phyloP scores from a whole-genome alignment of 2,329 filamentous ascomycete species.

The Cercospora citrullina region DNA sequence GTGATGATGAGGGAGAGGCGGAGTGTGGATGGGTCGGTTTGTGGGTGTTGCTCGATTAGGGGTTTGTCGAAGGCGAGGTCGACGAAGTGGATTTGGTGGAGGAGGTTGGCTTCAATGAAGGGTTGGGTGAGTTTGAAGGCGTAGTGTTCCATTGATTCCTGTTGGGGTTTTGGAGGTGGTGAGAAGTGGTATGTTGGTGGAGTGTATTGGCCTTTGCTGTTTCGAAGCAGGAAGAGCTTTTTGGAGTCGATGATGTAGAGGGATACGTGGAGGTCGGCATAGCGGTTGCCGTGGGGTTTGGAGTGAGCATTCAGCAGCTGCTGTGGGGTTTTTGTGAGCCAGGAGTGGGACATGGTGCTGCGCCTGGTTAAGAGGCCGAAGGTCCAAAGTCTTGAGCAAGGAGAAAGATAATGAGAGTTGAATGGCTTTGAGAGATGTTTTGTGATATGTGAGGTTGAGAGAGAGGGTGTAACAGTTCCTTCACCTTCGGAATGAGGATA shows the following conservation, averaged over 20 bases:
- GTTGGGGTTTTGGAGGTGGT: not conserved
- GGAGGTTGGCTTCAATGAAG: not conserved
- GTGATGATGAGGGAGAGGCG: not conserved
- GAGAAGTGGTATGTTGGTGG: not conserved
- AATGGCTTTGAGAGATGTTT: too few species aligned
- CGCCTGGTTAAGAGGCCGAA: not conserved
- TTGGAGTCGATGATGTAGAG: conserved; percentile 1
- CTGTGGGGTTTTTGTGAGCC: not conserved
- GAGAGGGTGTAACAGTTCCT: not conserved
- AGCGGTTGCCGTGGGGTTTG: not conserved
- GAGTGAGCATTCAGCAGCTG: not conserved
- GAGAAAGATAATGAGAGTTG: not conserved
- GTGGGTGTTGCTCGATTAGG: not conserved
- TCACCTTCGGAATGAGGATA: too few species aligned
- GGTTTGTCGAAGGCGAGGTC: conserved; percentile 3
- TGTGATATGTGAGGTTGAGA: not conserved
- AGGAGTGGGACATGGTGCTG: not conserved
- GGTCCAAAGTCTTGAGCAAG: not conserved
- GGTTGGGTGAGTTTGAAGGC: not conserved
- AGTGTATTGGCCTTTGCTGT: not conserved
- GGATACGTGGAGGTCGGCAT: not conserved
- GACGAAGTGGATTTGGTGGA: conserved; percentile 1
- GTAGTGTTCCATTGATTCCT: not conserved
- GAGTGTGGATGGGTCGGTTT: not conserved
- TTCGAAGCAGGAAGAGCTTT: not conserved